phyloP scores from a whole-genome alignment of 2,329 filamentous ascomycete species.

The Niveomyces coronatus region DNA sequence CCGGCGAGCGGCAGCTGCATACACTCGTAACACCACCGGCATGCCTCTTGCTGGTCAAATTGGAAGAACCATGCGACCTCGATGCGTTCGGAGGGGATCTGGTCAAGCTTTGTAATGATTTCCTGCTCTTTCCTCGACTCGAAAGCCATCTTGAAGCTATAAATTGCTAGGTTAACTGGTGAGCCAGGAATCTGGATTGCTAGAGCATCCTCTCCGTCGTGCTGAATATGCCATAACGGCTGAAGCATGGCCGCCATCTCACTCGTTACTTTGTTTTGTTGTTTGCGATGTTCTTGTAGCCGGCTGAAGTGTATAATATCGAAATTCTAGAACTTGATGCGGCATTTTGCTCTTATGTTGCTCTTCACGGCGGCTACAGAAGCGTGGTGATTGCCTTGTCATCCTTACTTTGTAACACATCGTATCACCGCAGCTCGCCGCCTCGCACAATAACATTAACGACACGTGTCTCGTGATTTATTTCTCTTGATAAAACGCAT shows the following conservation, averaged over 20 bases:
- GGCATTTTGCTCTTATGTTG: no score
- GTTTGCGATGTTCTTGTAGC: no score
- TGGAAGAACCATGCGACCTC: slow-evolving; percentile 2
- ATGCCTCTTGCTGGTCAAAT: neutral
- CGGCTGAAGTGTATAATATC: no score
- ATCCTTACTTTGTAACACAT: no score
- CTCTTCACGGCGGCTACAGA: no score
- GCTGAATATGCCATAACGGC: slow-evolving; percentile 2
- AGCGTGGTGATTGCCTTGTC: no score
- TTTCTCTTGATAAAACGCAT: no score
- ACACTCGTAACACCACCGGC: neutral
- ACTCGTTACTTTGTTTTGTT: neutral
- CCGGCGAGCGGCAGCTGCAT: neutral
- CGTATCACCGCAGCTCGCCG: no score
- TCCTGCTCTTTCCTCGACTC: neutral
- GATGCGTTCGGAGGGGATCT: neutral
- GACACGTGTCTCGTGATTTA: no score
- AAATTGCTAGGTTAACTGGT: neutral
- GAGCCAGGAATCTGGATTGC: neutral
- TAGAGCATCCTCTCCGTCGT: neutral
- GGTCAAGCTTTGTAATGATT: neutral
- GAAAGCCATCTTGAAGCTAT: neutral
- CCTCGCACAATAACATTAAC: no score
- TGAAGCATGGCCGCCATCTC: slow-evolving; percentile 1
- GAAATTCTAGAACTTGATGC: no score